Evolutionary conservation across 345 rosid genomes (phyloP).

Genomic region (Eutrema heterophyllum): DNA sequence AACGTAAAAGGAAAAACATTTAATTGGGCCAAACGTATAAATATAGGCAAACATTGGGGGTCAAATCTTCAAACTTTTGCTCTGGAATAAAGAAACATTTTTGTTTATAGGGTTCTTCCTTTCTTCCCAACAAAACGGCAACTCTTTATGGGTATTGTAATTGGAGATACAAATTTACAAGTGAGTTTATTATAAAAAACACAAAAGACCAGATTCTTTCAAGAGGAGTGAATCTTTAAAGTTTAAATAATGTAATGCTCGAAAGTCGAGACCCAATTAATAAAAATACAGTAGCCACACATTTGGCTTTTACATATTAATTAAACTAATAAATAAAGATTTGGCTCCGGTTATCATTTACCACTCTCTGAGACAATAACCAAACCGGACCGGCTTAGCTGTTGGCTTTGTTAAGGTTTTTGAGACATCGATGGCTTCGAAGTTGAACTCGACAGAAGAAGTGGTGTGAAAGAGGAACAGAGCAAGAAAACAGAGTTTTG

Average conservation of each 20-base stretch:
- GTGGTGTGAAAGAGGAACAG: neutral
- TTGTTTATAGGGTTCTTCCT: neutral
- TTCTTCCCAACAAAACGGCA: neutral
- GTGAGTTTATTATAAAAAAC: neutral
- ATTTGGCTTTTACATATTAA: neutral
- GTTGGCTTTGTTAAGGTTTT: too few relatives aligned
- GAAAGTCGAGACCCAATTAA: neutral
- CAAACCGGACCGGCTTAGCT: neutral
- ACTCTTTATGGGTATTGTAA: neutral
- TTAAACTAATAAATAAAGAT: neutral
- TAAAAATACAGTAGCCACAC: neutral
- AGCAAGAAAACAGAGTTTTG: neutral
- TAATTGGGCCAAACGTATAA: neutral
- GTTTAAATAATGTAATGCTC: neutral
- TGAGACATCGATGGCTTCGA: too few relatives aligned
- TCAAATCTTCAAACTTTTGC: slow-evolving; percentile 1
- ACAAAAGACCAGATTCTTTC: neutral
- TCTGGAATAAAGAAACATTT: slow-evolving; percentile 17
- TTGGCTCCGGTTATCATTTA: neutral
- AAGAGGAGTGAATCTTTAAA: neutral
- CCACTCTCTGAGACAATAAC: neutral
- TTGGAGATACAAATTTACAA: neutral
- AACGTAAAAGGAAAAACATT: neutral
- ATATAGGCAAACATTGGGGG: slow-evolving; percentile 24
- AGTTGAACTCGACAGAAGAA: neutral